Percentiles rank a stretch among this genome's conserved stretches.
These are phyloP conservation scores for Micromonas pusilla DNA, from an alignment of 139 green algal genomes.

Conservation along the genomic window DNA sequence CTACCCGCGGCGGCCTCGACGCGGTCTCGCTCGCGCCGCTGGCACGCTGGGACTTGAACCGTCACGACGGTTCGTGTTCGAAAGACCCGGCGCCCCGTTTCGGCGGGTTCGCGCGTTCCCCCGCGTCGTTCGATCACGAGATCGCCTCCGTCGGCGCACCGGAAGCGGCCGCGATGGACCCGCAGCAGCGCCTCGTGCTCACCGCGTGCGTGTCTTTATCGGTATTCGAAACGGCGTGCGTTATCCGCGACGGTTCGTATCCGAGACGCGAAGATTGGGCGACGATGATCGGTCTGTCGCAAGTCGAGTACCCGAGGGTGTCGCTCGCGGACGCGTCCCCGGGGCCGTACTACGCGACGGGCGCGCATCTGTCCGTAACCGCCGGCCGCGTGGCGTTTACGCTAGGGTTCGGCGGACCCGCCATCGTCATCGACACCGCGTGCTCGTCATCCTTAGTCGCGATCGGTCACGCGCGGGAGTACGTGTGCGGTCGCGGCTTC, in stretches of 20 bases:
- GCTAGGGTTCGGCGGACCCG: slow-evolving; percentile 41
- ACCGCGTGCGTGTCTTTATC: not conserved
- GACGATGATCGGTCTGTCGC: slow-evolving; percentile 6
- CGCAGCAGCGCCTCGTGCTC: not conserved
- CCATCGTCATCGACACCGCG: slow-evolving; percentile 57
- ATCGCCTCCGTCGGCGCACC: no score
- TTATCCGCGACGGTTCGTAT: no score
- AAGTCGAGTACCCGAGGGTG: slow-evolving; percentile 18
- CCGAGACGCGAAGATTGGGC: not conserved
- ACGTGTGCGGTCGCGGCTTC: no score
- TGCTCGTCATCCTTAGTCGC: slow-evolving; percentile 72
- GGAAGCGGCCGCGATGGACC: not conserved
- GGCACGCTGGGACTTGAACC: no score
- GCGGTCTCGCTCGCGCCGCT: no score
- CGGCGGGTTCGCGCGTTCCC: no score
- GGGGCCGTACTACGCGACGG: not conserved
- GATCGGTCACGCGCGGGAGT: slow-evolving; percentile 51
- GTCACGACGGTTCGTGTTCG: no score
- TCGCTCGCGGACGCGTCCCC: no score
- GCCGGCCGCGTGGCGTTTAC: slow-evolving; percentile 46
- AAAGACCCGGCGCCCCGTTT: no score
- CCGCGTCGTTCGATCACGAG: no score
- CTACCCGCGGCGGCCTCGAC: no score
- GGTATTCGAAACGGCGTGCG: no score
- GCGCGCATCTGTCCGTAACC: slow-evolving; percentile 50